These are phyloP conservation scores for Fusarium irregulare DNA, from an alignment of 2,329 filamentous ascomycete genomes.

Conservation along the genomic window DNA sequence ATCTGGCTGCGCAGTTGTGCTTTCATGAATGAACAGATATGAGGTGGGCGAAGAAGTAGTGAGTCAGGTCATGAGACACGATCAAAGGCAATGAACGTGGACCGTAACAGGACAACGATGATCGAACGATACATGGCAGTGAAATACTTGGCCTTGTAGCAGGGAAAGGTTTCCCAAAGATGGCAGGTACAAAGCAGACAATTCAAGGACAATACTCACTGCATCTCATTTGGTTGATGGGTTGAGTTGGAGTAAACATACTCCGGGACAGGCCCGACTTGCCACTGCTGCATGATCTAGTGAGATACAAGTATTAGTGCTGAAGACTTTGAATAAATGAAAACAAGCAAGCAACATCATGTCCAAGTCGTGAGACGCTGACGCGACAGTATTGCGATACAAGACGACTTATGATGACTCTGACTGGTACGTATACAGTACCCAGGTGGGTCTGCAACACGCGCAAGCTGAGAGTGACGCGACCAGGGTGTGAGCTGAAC, in stretches of 20 bases:
- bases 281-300: constrained; percentile 71
- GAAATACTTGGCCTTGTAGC: constrained; percentile 35
- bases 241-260: constrained; percentile 67
- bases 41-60: constrained; percentile 25
- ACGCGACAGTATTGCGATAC: constrained; percentile 22
- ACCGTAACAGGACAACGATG: constrained; percentile 13
- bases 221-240: constrained; percentile 66
- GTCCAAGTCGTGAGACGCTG: constrained; percentile 21
- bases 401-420: constrained; percentile 28
- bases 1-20: constrained; percentile 13
- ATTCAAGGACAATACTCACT: constrained; percentile 66
- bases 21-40: constrained; percentile 37
- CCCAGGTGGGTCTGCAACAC: constrained; percentile 43
- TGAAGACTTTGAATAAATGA: constrained; percentile 1
- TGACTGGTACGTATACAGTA: constrained; percentile 35
- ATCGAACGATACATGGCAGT: constrained; percentile 34
- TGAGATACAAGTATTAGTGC: constrained; percentile 43
- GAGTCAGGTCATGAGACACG: constrained; percentile 5
- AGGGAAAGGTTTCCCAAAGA: constrained; percentile 15
- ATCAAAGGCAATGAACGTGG: not conserved
- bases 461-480: constrained; percentile 43
- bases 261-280: constrained; percentile 70
- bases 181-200: constrained; percentile 45
- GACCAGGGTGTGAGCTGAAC: constrained; percentile 41
- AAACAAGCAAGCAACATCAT: constrained; percentile 22